phyloP scores from a whole-genome alignment of 208 protist genomes.

The Leishmania gerbilli region DNA sequence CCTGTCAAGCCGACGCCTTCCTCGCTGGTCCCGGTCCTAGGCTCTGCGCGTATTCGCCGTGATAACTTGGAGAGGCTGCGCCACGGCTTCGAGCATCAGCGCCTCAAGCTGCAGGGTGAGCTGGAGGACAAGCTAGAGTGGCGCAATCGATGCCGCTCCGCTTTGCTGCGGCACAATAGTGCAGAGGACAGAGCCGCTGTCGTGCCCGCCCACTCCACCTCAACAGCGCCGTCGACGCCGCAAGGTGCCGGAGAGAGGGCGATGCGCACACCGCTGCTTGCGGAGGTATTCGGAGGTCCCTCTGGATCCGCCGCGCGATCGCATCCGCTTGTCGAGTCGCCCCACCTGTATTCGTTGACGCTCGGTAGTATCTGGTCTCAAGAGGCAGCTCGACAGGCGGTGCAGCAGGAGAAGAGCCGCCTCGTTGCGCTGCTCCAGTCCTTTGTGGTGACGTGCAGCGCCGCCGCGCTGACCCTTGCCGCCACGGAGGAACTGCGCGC shows the following conservation, averaged over 20 bases:
- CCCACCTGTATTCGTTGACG: not conserved
- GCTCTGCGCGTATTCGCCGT: conserved; percentile 6
- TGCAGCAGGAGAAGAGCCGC: conserved; percentile 35
- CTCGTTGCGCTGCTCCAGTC: conserved; percentile 35
- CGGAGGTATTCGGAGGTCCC: conserved; percentile 10
- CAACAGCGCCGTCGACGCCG: not conserved
- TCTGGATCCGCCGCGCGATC: not conserved
- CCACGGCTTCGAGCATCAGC: conserved; percentile 64
- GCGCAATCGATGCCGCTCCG: conserved; percentile 46
- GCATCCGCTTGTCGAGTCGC: not conserved
- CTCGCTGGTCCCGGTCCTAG: not conserved
- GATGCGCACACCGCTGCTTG: not conserved
- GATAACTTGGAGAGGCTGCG: conserved; percentile 33
- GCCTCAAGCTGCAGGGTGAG: conserved; percentile 48
- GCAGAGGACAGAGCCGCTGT: not conserved
- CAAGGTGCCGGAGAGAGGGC: not conserved
- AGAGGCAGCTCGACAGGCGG: conserved; percentile 52
- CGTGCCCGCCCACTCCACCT: not conserved
- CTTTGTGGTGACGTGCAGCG: conserved; percentile 52
- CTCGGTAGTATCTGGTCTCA: conserved; percentile 55
- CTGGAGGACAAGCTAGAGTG: conserved; percentile 57
- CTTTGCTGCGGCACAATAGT: conserved; percentile 31
- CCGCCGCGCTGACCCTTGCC: conserved; percentile 52
- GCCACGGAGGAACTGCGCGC: conserved; percentile 44
- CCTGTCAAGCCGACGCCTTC: not conserved